These are phyloP conservation scores for Syzygium grande DNA, from an alignment of 345 rosid genomes.

Conservation along the genomic window DNA sequence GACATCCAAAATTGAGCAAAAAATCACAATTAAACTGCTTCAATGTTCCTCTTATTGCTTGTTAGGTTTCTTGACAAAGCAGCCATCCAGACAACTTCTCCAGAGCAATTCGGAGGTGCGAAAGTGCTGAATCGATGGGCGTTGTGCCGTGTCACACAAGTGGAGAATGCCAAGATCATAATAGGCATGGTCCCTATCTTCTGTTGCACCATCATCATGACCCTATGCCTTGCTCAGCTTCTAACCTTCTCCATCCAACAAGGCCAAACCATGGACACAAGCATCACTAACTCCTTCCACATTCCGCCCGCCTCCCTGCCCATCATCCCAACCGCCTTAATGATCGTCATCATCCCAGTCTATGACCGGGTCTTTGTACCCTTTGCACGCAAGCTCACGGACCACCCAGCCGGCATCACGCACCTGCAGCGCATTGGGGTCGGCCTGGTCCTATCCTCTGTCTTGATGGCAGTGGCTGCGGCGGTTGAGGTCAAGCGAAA, in stretches of 20 bases:
- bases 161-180: conserved; percentile 44
- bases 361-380: conserved; percentile 44
- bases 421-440: conserved; percentile 53
- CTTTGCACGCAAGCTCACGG: conserved; percentile 27
- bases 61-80: conserved; percentile 54
- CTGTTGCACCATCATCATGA: conserved; percentile 52
- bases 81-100: conserved; percentile 26
- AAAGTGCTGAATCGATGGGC: conserved; percentile 37
- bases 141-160: conserved; percentile 54
- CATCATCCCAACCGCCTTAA: conserved; percentile 31
- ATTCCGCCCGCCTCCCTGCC: conserved; percentile 55
- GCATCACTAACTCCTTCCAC: conserved; percentile 18
- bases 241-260: conserved; percentile 51
- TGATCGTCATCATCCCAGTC: conserved; percentile 26
- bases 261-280: conserved; percentile 39
- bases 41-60: background rate
- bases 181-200: conserved; percentile 39
- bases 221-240: conserved; percentile 54
- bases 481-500: conserved; percentile 40
- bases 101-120: background rate
- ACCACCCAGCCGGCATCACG: conserved; percentile 33
- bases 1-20: background rate
- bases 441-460: conserved; percentile 32
- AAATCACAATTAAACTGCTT: background rate
- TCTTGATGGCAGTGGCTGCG: conserved; percentile 42